A percentile compares a stretch with the other conserved stretches of the same genome.
Evolutionary conservation across 805 yeast species (phyloP).

Genomic region (Crinitomyces ghanaensis): DNA sequence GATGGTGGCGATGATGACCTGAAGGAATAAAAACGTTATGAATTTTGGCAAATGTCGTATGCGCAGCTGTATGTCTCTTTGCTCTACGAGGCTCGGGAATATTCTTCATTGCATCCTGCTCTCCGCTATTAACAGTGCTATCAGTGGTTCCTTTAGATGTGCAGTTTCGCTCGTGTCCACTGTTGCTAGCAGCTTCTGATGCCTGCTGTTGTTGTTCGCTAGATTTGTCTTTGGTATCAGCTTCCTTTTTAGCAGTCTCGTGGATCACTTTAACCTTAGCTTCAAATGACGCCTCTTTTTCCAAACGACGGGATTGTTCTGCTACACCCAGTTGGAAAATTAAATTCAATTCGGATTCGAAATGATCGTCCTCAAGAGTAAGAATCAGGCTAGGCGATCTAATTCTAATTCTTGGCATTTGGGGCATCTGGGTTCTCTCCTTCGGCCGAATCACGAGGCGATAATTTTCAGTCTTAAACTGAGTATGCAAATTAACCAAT

Average conservation of each 20-base stretch:
- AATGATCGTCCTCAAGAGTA: slow-evolving; percentile 78
- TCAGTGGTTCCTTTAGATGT: too few species aligned
- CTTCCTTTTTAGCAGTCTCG: slow-evolving; percentile 7
- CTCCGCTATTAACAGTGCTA: too few species aligned
- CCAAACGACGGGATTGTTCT: slow-evolving; percentile 46
- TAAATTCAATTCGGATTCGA: slow-evolving; percentile 61
- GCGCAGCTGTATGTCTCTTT: too few species aligned
- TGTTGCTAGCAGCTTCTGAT: too few species aligned
- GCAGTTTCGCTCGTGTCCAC: too few species aligned
- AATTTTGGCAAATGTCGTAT: too few species aligned
- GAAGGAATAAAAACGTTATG: too few species aligned
- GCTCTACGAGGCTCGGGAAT: too few species aligned
- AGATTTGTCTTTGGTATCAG: too few species aligned
- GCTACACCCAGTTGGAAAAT: slow-evolving; percentile 50
- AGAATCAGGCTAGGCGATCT: slow-evolving; percentile 46
- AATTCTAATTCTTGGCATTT: slow-evolving; percentile 38
- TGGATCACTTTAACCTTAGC: slow-evolving; percentile 20
- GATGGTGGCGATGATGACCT: neutral
- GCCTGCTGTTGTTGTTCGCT: too few species aligned
- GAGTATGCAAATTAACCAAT: slow-evolving; percentile 38
- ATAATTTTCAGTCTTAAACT: slow-evolving; percentile 19
- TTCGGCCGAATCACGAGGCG: slow-evolving; percentile 19
- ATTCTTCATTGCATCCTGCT: too few species aligned
- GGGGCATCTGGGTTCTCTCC: slow-evolving; percentile 19
- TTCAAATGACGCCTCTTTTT: slow-evolving; percentile 36